Evolutionary conservation across 306 rosid species (phyloP).

Genomic region (Medicago arabica): DNA sequence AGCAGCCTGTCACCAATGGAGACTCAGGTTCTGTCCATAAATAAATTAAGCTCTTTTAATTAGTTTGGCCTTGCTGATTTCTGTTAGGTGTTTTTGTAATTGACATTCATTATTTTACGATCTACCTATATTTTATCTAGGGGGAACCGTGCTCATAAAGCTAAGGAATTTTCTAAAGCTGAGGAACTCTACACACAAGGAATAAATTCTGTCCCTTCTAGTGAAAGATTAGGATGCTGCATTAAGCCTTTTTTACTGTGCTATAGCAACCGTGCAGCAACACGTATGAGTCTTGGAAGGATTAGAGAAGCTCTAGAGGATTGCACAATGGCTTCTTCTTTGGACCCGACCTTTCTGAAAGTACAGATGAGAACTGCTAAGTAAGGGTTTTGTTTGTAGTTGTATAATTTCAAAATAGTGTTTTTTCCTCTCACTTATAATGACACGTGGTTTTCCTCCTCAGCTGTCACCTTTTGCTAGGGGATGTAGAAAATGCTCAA

Average conservation of each 20-base stretch:
- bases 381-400: slow-evolving; percentile 57
- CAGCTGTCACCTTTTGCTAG: slow-evolving; percentile 92
- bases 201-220: slow-evolving; percentile 70
- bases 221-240: slow-evolving; percentile 65
- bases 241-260: slow-evolving; percentile 75
- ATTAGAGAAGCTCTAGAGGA: slow-evolving; percentile 86
- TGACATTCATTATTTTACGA: slow-evolving; percentile 29
- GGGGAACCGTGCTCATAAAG: slow-evolving; percentile 82
- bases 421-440: slow-evolving; percentile 2
- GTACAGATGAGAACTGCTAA: slow-evolving; percentile 81
- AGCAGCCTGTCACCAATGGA: slow-evolving; percentile 81
- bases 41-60: neutral
- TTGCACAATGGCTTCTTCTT: slow-evolving; percentile 63
- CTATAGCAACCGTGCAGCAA: slow-evolving; percentile 89
- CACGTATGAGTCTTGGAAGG: slow-evolving; percentile 78
- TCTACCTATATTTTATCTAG: slow-evolving; percentile 51
- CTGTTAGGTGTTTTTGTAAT: slow-evolving; percentile 28
- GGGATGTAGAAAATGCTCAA: slow-evolving; percentile 73
- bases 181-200: slow-evolving; percentile 83
- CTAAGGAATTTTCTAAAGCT: slow-evolving; percentile 77
- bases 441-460: slow-evolving; percentile 38
- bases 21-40: slow-evolving; percentile 66
- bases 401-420: slow-evolving; percentile 26
- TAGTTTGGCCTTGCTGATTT: slow-evolving; percentile 34
- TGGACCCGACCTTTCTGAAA: slow-evolving; percentile 84